These are phyloP conservation scores for Blumeriella jaapii DNA, from an alignment of 2,329 filamentous ascomycete genomes.

Conservation along the genomic window DNA sequence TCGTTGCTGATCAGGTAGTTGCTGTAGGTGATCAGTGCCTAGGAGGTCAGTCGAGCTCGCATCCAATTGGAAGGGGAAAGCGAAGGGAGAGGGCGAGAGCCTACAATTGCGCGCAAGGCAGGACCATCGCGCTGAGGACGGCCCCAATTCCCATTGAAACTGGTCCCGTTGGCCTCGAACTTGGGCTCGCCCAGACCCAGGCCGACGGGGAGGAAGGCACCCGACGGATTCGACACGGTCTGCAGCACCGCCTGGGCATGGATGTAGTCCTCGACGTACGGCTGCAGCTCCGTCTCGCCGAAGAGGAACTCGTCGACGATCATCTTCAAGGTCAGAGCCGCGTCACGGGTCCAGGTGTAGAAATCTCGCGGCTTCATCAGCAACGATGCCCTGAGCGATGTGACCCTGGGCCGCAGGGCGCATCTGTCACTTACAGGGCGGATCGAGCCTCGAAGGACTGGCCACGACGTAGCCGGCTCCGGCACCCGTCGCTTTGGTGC, in stretches of 20 bases:
- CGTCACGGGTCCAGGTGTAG: conserved; percentile 68
- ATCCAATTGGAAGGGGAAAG: too few relatives aligned
- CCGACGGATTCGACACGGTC: conserved; percentile 43
- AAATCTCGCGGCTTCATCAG: conserved; percentile 40
- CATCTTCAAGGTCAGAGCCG: conserved; percentile 59
- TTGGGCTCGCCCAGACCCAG: conserved; percentile 59
- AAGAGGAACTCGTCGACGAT: conserved; percentile 53
- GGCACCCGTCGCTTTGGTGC: conserved; percentile 36
- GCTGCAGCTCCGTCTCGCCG: conserved; percentile 36
- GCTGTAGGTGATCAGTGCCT: conserved; percentile 56
- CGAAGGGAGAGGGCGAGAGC: too few relatives aligned
- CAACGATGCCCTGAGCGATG: neutral
- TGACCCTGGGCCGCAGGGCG: neutral
- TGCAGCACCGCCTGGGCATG: conserved; percentile 49
- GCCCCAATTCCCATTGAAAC: conserved; percentile 46
- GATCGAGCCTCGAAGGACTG: conserved; percentile 40
- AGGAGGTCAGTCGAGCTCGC: neutral
- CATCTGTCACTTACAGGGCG: conserved; percentile 37
- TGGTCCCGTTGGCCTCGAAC: conserved; percentile 50
- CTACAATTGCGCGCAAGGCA: conserved; percentile 55
- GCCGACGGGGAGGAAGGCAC: conserved; percentile 30
- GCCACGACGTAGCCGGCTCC: conserved; percentile 41
- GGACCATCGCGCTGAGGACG: conserved; percentile 73
- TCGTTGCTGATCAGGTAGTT: conserved; percentile 59
- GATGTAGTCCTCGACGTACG: conserved; percentile 54